Percentiles rank a stretch among this genome's conserved stretches.
phyloP scores from a whole-genome alignment of 2,329 filamentous ascomycete genomes.

The Penicillium sp. region DNA sequence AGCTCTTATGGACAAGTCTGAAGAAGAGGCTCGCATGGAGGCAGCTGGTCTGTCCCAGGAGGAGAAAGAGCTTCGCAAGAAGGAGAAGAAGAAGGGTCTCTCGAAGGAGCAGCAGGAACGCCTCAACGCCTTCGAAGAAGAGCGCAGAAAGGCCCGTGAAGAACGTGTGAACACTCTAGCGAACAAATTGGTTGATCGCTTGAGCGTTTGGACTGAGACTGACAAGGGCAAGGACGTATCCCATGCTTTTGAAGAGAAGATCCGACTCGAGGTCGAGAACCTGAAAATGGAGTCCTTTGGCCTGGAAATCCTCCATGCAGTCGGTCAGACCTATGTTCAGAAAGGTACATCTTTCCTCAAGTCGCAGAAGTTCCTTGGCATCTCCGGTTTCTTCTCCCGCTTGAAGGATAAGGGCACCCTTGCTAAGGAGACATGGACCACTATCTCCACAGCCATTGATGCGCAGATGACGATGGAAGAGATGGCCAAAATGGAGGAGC shows the following conservation, averaged over 20 bases:
- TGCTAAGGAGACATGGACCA: constrained; percentile 98
- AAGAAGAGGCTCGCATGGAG: constrained; percentile 67
- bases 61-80: constrained; percentile 70
- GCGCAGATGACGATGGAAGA: constrained; percentile 98
- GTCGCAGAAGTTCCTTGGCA: constrained; percentile 93
- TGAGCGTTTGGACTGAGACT: constrained; percentile 95
- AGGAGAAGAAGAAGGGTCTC: constrained; percentile 85
- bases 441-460: constrained; percentile 91
- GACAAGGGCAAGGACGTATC: constrained; percentile 86
- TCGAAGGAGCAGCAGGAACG: constrained; percentile 92
- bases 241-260: constrained; percentile 87
- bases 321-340: constrained; percentile 82
- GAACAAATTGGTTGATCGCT: constrained; percentile 80
- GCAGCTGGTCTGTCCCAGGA: constrained; percentile 65
- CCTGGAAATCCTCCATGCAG: constrained; percentile 90
- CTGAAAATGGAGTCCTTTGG: constrained; percentile 99
- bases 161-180: constrained; percentile 83
- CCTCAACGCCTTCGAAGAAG: constrained; percentile 79
- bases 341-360: constrained; percentile 87
- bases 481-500: constrained; percentile 94
- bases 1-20: constrained; percentile 82
- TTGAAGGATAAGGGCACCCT: constrained; percentile 95
- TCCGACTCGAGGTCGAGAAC: constrained; percentile 89
- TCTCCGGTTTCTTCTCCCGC: constrained; percentile 88
- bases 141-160: constrained; percentile 77